A percentile compares a stretch with the other conserved stretches of the same genome.
phyloP scores from a whole-genome alignment of 306 rosid species.

The Sicyos edulis region DNA sequence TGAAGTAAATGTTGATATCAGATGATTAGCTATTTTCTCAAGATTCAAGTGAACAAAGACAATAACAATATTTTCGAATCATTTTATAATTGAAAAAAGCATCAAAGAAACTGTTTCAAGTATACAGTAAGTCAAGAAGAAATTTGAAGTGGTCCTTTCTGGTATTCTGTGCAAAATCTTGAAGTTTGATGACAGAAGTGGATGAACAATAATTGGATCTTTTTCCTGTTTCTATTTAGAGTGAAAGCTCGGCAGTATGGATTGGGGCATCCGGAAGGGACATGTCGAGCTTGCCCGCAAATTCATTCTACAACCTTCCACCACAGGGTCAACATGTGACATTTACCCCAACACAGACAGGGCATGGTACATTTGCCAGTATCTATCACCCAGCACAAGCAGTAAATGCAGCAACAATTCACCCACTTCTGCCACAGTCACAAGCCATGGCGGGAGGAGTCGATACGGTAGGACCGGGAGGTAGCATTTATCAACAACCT shows the following conservation, averaged over 20 bases:
- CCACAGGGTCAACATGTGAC: constrained; percentile 82
- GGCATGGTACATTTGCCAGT: constrained; percentile 73
- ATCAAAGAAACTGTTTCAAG: constrained; percentile 7
- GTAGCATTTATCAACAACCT: constrained; percentile 79
- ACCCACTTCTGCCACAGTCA: constrained; percentile 90
- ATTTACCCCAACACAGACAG: constrained; percentile 80
- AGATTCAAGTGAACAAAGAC: constrained; percentile 4
- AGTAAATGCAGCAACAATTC: constrained; percentile 67
- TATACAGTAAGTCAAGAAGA: background rate
- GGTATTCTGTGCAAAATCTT: constrained; percentile 2
- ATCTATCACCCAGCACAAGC: constrained; percentile 93
- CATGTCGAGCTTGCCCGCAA: constrained; percentile 58
- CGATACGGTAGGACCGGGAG: constrained; percentile 93
- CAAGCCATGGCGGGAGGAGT: constrained; percentile 90
- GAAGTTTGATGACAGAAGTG: background rate
- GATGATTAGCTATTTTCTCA: too few relatives aligned
- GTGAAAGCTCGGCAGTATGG: constrained; percentile 91
- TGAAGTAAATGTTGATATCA: too few relatives aligned
- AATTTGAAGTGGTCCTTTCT: too few relatives aligned
- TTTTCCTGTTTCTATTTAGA: constrained; percentile 43
- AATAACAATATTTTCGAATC: background rate
- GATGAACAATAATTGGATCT: background rate
- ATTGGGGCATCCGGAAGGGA: constrained; percentile 91
- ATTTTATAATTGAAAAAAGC: background rate
- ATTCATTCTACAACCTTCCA: constrained; percentile 85